Conservation (phyloP, 345 rosid genomes). For the Eucalyptus caleyi region DNA sequence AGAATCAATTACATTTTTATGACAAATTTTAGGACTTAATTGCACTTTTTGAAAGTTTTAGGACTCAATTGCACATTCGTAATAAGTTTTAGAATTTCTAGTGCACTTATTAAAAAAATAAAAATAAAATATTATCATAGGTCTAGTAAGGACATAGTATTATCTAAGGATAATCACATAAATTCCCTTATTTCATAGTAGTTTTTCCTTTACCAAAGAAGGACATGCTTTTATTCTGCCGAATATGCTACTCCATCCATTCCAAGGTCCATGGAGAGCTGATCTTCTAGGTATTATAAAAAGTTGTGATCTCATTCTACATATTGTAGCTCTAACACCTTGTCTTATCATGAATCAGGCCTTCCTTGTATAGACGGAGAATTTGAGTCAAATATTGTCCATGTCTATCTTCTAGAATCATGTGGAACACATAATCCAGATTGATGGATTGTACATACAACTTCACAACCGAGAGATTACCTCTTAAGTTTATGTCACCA, state of each 20-base stretch:
- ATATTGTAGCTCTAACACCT: not conserved
- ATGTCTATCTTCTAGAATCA: not conserved
- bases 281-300: not conserved
- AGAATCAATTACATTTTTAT: too few relatives aligned
- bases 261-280: not conserved
- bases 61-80: rapidly evolving
- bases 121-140: not conserved
- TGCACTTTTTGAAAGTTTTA: too few relatives aligned
- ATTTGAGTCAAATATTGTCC: not conserved
- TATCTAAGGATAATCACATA: not conserved
- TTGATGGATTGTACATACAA: not conserved
- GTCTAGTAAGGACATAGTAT: not conserved
- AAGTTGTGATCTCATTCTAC: not conserved
- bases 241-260: not conserved
- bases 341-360: not conserved
- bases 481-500: not conserved
- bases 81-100: too few relatives aligned
- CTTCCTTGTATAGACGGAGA: not conserved
- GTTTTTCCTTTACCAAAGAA: not conserved
- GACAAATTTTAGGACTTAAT: too few relatives aligned
- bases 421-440: not conserved
- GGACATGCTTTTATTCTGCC: not conserved
- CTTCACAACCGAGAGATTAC: not conserved
- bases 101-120: too few relatives aligned
- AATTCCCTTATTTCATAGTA: not conserved